Evolutionary conservation across 2,329 filamentous ascomycete genomes (phyloP), one percentile per base, ranked within the genome.

Genomic region (Botryotinia globosa): DNA sequence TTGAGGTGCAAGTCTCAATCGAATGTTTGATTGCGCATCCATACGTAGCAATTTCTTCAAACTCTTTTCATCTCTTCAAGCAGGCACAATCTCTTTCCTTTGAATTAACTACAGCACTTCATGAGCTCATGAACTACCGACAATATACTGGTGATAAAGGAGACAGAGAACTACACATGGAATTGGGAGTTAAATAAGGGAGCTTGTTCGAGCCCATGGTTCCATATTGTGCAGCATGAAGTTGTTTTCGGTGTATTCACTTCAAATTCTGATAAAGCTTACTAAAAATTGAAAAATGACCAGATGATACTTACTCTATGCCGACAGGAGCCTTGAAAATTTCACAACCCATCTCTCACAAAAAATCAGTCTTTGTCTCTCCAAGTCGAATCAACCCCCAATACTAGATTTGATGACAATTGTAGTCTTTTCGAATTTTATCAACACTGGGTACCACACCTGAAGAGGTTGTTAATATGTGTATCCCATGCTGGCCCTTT

Each of bases 401-500:
- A 18, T 29, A 29, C 25, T 4, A 16, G 39, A 8, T 12, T 2
- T 2, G 6, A 54, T 22, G 9, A 42, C 5, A 22, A 14, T 56
- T 9, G 1, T 3, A 2, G 22, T 42, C 48, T 56, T 32, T n/a
- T 22, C 1, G n/a, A 22, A 29, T 16, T 39, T 54, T 34, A 54
- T 18, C 22, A 61, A 62, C 51, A 62, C 20, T 4, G 20, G 20
- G 16, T 22, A 20, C 8, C 18, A 45, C 25, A 8, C 7, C 64
- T 54, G 1, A 25, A 25, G 2, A 39, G 37, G 9, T 29, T 1
- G 8, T 32, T 6, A 45, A 69, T 5, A 77, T 77, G 77, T 78
- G 77, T 51, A 32, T 77, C 20, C 76, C 76, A 20, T 79, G 77
- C 58, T 77, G 73, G 74, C 75, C 76, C 4, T 77, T 73, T 29